Conservation (phyloP, 192 early-diverging fungal species). For the Umbelopsis isabellina region DNA sequence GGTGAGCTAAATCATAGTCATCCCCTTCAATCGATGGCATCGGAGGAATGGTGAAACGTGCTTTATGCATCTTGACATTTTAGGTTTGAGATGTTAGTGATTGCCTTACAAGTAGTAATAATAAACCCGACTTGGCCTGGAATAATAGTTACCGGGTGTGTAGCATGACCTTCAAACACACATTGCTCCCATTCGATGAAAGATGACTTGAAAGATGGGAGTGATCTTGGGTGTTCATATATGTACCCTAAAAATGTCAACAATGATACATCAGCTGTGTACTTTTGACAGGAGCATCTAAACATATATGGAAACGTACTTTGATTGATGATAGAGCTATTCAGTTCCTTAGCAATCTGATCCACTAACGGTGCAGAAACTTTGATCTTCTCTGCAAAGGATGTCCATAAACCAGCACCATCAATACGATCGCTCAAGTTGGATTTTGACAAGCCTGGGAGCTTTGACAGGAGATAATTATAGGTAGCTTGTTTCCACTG, state of each 20-base stretch:
- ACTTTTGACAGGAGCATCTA: not conserved
- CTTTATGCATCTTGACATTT: slow-evolving; percentile 59
- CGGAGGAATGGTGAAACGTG: slow-evolving; percentile 57
- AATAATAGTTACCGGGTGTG: slow-evolving; percentile 53
- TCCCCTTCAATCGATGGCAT: slow-evolving; percentile 48
- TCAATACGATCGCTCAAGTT: slow-evolving; percentile 26
- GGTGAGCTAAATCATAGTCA: slow-evolving; percentile 43
- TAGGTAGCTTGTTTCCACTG: not conserved
- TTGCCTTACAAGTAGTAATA: not conserved
- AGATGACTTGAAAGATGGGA: slow-evolving; percentile 41
- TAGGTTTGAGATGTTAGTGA: not conserved
- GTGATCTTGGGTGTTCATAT: slow-evolving; percentile 38
- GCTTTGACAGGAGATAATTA: not conserved
- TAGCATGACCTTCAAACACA: slow-evolving; percentile 69
- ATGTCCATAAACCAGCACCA: slow-evolving; percentile 46
- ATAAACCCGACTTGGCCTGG: not conserved
- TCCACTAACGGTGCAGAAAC: slow-evolving; percentile 37
- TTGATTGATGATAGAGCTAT: slow-evolving; percentile 59
- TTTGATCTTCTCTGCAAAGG: slow-evolving; percentile 46
- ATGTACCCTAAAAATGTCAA: slow-evolving; percentile 36
- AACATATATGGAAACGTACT: slow-evolving; percentile 32
- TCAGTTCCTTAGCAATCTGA: slow-evolving; percentile 52
- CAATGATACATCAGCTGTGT: not conserved
- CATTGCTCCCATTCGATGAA: slow-evolving; percentile 68
- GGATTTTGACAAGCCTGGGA: not conserved